Percentiles rank a stretch among this genome's conserved stretches.
Evolutionary conservation across 1,139 yeast species (phyloP).

Genomic region (Pichia sp.): DNA sequence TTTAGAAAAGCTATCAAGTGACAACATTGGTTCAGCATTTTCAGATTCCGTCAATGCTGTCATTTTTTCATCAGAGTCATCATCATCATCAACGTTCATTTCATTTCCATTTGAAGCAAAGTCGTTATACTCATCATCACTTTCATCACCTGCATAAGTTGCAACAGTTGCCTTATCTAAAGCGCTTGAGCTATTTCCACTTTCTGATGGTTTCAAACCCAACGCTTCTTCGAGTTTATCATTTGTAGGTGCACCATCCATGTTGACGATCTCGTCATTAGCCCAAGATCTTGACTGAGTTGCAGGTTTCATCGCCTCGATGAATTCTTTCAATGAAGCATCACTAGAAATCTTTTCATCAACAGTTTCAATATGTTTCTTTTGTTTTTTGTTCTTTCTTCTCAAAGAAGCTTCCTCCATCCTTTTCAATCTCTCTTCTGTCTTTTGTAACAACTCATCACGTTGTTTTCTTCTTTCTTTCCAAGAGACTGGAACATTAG

Average conservation of each 20-base stretch:
- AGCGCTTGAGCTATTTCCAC: not conserved
- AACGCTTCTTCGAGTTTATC: constrained; percentile 18
- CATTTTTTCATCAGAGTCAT: constrained; percentile 15
- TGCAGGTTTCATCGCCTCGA: constrained; percentile 78
- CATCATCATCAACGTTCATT: constrained; percentile 41
- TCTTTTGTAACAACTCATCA: constrained; percentile 41
- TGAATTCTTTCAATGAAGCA: constrained; percentile 66
- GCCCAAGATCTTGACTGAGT: constrained; percentile 64
- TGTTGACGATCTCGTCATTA: constrained; percentile 55
- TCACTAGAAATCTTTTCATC: constrained; percentile 56
- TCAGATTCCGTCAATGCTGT: constrained; percentile 29
- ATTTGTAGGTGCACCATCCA: constrained; percentile 38
- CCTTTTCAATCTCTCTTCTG: constrained; percentile 44
- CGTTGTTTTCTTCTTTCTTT: constrained; percentile 55
- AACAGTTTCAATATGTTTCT: constrained; percentile 27
- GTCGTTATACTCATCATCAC: constrained; percentile 64
- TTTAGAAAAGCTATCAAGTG: constrained; percentile 10
- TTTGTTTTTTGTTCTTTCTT: constrained; percentile 13
- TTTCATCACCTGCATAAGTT: constrained; percentile 27
- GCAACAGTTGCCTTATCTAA: constrained; percentile 28
- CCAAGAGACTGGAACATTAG: constrained; percentile 67
- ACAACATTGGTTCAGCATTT: constrained; percentile 30
- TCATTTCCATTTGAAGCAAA: constrained; percentile 33
- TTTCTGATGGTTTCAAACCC: constrained; percentile 8
- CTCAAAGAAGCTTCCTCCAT: constrained; percentile 35